A percentile compares a stretch with the other conserved stretches of the same genome.
Conservation (phyloP, 2,329 filamentous ascomycete species). For the Hypomyces rosellus region DNA sequence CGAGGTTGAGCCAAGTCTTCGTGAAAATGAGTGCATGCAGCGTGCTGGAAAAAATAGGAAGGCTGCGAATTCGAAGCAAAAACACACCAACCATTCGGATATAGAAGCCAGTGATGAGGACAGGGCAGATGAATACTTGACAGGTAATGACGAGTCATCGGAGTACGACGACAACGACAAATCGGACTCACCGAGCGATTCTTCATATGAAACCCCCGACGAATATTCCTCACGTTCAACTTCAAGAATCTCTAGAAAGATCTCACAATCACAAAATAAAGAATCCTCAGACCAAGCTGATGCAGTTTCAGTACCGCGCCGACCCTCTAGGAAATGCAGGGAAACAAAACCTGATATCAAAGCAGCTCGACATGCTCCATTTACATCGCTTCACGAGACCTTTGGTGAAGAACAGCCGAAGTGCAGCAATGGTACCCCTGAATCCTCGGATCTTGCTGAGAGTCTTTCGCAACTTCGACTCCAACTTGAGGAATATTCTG, state of each 20-base stretch:
- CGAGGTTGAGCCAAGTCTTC: neutral
- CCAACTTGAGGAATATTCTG: neutral
- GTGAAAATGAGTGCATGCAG: too few species aligned
- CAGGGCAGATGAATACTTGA: constrained; percentile 20
- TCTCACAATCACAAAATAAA: too few species aligned
- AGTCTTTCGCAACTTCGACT: neutral
- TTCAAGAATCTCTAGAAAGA: too few species aligned
- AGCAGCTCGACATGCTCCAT: too few species aligned
- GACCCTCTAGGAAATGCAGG: too few species aligned
- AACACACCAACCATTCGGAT: neutral
- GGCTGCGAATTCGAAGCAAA: neutral
- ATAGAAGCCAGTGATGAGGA: constrained; percentile 8
- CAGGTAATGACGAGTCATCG: constrained; percentile 16
- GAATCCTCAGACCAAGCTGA: too few species aligned
- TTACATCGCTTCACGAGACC: too few species aligned
- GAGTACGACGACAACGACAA: constrained; percentile 12
- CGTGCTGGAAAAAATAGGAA: too few species aligned
- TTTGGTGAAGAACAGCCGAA: neutral
- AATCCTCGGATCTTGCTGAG: neutral
- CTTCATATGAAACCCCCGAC: too few species aligned
- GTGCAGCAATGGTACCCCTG: neutral
- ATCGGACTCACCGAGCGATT: constrained; percentile 7
- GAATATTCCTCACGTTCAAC: too few species aligned
- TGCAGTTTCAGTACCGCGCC: too few species aligned
- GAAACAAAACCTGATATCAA: too few species aligned